A percentile compares a stretch with the other conserved stretches of the same genome.
These are phyloP conservation scores for Apiospora rasikravindrae DNA, from an alignment of 2,329 filamentous ascomycete species.

Conservation along the genomic window DNA sequence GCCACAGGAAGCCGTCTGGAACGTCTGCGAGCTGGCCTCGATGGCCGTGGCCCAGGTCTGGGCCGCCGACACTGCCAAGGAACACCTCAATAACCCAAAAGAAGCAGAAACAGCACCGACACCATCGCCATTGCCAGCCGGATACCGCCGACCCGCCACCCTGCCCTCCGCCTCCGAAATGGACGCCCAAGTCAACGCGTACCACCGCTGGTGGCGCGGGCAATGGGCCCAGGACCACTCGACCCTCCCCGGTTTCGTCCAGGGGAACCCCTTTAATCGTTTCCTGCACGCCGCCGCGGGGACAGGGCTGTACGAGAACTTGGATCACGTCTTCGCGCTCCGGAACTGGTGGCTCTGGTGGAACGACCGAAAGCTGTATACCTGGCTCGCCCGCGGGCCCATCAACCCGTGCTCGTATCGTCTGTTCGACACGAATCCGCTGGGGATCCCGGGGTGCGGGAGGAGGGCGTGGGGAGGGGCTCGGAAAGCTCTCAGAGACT, in stretches of 20 bases:
- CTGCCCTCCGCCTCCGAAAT: constrained; percentile 31
- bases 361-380: constrained; percentile 32
- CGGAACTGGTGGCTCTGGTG: constrained; percentile 34
- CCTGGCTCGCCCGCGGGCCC: constrained; percentile 31
- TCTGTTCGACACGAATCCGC: constrained; percentile 36
- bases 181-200: constrained; percentile 33
- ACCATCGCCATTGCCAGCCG: background rate
- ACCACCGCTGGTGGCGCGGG: constrained; percentile 36
- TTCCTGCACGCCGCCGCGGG: constrained; percentile 35
- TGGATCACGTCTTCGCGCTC: constrained; percentile 31
- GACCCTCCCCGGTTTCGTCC: constrained; percentile 30
- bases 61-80: constrained; percentile 25
- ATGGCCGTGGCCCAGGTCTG: constrained; percentile 43
- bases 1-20: constrained; percentile 31
- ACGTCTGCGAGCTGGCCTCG: constrained; percentile 38
- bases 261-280: constrained; percentile 30
- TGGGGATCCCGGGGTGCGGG: constrained; percentile 32
- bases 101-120: too few species aligned
- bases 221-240: constrained; percentile 31
- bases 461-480: constrained; percentile 31
- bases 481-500: constrained; percentile 30
- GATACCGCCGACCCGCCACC: constrained; percentile 21
- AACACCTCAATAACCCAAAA: background rate
- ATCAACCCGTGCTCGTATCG: constrained; percentile 35
- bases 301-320: constrained; percentile 34